phyloP scores from a whole-genome alignment of 192 early-diverging fungal species.

The Podila minutissima region DNA sequence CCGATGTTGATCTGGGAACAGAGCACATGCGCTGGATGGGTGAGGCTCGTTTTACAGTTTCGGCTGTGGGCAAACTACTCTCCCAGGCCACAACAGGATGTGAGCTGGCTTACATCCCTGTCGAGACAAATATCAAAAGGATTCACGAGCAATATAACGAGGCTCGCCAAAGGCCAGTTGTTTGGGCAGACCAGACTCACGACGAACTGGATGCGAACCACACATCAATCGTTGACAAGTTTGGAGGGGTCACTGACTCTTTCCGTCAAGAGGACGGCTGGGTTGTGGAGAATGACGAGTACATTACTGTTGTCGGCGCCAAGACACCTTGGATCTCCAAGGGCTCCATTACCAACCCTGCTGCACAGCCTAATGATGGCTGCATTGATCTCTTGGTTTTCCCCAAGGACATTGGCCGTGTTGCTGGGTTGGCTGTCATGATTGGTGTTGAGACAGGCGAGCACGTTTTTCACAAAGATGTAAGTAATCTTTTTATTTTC shows the following conservation, averaged over 20 bases:
- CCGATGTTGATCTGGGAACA: conserved; percentile 65
- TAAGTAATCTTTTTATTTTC: conserved; percentile 26
- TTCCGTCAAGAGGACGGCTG: conserved; percentile 53
- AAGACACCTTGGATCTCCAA: conserved; percentile 62
- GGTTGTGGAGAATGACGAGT: conserved; percentile 54
- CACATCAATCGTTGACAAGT: conserved; percentile 33
- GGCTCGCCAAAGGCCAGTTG: conserved; percentile 14
- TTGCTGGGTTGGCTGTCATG: conserved; percentile 50
- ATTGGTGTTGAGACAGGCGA: conserved; percentile 54
- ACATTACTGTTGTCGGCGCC: conserved; percentile 53
- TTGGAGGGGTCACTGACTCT: conserved; percentile 35
- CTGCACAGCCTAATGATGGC: conserved; percentile 63
- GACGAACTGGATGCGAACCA: conserved; percentile 31
- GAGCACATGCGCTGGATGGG: conserved; percentile 70
- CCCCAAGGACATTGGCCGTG: conserved; percentile 32
- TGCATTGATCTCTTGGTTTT: conserved; percentile 58
- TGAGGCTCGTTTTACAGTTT: conserved; percentile 54
- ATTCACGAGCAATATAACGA: conserved; percentile 51
- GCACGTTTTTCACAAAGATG: conserved; percentile 57
- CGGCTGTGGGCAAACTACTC: conserved; percentile 56
- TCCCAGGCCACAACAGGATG: conserved; percentile 48
- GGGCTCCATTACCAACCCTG: conserved; percentile 57
- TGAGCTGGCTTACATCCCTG: conserved; percentile 55
- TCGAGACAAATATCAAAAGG: conserved; percentile 49
- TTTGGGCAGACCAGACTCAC: conserved; percentile 34